These are phyloP conservation scores for Pezicula carpinea DNA, from an alignment of 2,329 filamentous ascomycete genomes.

Conservation along the genomic window DNA sequence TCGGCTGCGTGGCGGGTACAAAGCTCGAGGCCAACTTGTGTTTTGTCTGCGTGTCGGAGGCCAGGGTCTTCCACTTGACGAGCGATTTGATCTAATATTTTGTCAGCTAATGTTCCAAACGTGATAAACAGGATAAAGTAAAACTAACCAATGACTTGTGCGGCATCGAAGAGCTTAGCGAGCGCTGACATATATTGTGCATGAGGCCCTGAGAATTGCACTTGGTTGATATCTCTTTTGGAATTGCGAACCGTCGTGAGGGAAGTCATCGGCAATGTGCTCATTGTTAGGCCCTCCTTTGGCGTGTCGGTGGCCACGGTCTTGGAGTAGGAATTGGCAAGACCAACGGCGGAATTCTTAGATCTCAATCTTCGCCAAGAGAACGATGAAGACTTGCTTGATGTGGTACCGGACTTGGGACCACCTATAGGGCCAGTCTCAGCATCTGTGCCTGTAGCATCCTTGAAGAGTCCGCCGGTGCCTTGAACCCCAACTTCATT, in stretches of 20 bases:
- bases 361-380: conserved; percentile 87
- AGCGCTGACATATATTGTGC: conserved; percentile 87
- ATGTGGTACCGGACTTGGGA: conserved; percentile 55
- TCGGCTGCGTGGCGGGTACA: conserved; percentile 91
- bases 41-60: conserved; percentile 84
- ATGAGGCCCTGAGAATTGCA: conserved; percentile 78
- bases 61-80: conserved; percentile 95
- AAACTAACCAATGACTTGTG: conserved; percentile 79
- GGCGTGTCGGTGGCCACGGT: conserved; percentile 39
- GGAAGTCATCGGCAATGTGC: conserved; percentile 72
- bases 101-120: conserved; percentile 22
- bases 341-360: conserved; percentile 73
- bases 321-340: conserved; percentile 47
- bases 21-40: conserved; percentile 90
- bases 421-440: conserved; percentile 37
- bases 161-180: conserved; percentile 87
- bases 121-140: not conserved
- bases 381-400: conserved; percentile 74
- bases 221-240: conserved; percentile 64
- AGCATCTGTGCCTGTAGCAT: conserved; percentile 44
- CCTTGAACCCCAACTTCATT: conserved; percentile 84
- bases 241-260: conserved; percentile 61
- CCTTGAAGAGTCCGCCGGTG: conserved; percentile 69
- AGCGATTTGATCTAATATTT: conserved; percentile 75
- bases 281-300: conserved; percentile 62